Conservation (phyloP, 495 filamentous ascomycete genomes). For the Neurospora tetraspora region DNA sequence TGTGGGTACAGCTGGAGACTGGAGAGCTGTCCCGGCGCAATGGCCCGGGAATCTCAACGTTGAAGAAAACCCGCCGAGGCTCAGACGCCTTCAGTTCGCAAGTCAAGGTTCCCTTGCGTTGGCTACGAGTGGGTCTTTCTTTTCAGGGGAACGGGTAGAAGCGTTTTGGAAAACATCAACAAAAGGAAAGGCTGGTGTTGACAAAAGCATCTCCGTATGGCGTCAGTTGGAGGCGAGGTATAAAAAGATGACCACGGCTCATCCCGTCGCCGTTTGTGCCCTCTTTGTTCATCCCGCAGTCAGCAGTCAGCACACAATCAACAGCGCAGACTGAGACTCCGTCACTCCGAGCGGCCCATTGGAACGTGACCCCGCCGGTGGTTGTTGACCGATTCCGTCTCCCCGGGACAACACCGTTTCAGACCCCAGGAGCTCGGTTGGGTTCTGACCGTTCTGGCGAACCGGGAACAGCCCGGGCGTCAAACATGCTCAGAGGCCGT, state of each 20-base stretch:
- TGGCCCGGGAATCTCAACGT: not conserved
- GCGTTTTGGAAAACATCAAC: not conserved
- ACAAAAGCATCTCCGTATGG: not conserved
- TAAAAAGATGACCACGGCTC: not conserved
- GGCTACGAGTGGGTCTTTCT: not conserved
- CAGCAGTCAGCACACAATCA: not conserved
- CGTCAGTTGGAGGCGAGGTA: not conserved
- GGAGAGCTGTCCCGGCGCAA: not conserved
- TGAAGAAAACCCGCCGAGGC: not conserved
- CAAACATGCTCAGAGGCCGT: slow-evolving; percentile 1
- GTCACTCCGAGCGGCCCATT: not conserved
- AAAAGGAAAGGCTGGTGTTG: not conserved
- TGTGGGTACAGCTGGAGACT: not conserved
- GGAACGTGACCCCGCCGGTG: not conserved
- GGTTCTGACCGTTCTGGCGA: not conserved
- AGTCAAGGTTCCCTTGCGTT: not conserved
- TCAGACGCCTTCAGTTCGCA: not conserved
- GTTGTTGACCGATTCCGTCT: not conserved
- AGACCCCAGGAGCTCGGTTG: not conserved
- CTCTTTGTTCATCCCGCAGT: not conserved
- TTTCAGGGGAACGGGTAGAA: not conserved
- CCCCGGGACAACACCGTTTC: not conserved
- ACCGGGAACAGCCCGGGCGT: not conserved
- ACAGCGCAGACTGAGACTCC: not conserved
- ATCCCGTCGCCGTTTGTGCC: not conserved